Percentiles rank a stretch among this genome's conserved stretches.
phyloP scores from a whole-genome alignment of 345 rosid genomes.

The Limnanthes douglasii region DNA sequence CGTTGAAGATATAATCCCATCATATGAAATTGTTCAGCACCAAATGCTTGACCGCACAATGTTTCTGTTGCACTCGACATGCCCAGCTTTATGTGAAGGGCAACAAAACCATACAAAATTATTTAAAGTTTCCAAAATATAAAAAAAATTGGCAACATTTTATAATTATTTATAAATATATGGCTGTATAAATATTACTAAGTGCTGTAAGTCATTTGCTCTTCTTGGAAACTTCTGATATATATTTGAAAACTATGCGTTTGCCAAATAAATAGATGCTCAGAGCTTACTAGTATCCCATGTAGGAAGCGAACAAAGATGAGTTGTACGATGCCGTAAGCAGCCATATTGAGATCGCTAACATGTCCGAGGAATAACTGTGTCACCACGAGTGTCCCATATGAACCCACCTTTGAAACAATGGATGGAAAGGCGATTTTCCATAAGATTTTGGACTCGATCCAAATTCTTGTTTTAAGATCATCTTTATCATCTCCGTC shows the following conservation, averaged over 20 bases:
- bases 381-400: slow-evolving; percentile 21
- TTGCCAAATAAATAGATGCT: too few relatives aligned
- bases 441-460: slow-evolving; percentile 24
- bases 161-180: too few relatives aligned
- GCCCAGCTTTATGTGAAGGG: too few relatives aligned
- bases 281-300: slow-evolving; percentile 18
- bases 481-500: too few relatives aligned
- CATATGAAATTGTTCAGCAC: slow-evolving; percentile 16
- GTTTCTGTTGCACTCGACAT: slow-evolving; percentile 27
- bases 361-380: slow-evolving; percentile 27
- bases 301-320: slow-evolving; percentile 12
- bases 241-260: too few relatives aligned
- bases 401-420: slow-evolving; percentile 14
- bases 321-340: slow-evolving; percentile 17
- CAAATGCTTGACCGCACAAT: slow-evolving; percentile 22
- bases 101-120: too few relatives aligned
- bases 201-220: too few relatives aligned
- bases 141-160: too few relatives aligned
- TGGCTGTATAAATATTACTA: too few relatives aligned
- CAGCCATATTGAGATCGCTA: slow-evolving; percentile 13
- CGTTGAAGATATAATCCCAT: slow-evolving; percentile 18
- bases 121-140: too few relatives aligned
- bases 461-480: slow-evolving; percentile 13
- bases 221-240: too few relatives aligned
- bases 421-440: slow-evolving; percentile 23